Base-by-base conservation (phyloP, 1,284 basidiomycete genomes). In the Golubevia pallescens region DNA sequence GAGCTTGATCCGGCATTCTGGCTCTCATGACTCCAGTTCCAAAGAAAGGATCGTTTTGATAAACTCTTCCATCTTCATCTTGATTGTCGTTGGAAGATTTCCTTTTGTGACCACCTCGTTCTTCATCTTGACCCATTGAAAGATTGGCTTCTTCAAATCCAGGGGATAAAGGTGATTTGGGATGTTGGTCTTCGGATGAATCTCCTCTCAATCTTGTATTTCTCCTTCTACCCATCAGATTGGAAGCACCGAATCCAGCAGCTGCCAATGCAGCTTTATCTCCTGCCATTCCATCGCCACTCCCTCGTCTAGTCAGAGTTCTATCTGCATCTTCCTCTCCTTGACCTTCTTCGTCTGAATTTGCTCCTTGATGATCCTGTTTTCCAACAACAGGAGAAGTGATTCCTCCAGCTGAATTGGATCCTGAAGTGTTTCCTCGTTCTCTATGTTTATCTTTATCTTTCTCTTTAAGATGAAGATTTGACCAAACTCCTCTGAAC, bases 41-140 rank as follows among this genome's bases (percentile, higher is more conserved):
- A 74, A 70, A 0, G 73, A 75, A 67, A 68, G 60, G 54, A 66
- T 72, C 57, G 68, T 69, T 51, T 72, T 74, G 10, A 71, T 61
- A 10, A 38, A 54, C 65, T 68, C 69, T 1, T 61, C 32, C 48
- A 63, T 63, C n/a, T 57, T 60, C 57, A 60, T 60, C 42, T 66
- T 58, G 56, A 69, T 70, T 62, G 67, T 74, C 32, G 67, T 69
- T 1, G 65, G 58, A 34, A 67, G 66, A 6, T 59, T 63, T 5
- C 68, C 73, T 10, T 69, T 70, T 14, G 56, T 66, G 3, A 58
- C 68, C 1, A 65, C 67, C 19, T 67, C 10, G 14, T 16, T 34
- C 55, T 24, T 34, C 10, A 34, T 10, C 10, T 10, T 13, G n/a
- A 8, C 10, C 8, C 42, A 20, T 3, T 42, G 10, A 0, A 38